Conservation (phyloP, 2,329 filamentous ascomycete genomes). For the Calycina herbarum region DNA sequence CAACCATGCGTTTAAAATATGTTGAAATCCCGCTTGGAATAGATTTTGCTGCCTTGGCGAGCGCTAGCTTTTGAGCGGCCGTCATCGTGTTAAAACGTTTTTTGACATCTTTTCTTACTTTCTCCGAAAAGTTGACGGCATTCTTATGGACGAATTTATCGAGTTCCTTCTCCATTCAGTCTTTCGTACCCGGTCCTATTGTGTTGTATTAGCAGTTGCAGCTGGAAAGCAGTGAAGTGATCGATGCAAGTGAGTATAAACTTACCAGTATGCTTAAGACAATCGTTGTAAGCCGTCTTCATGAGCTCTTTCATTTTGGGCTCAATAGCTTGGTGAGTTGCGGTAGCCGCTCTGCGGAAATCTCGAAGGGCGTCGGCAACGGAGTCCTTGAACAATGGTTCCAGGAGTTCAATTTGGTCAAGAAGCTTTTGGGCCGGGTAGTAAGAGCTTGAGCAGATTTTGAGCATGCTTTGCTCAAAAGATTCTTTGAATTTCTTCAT, state of each 20-base stretch:
- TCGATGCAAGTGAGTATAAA: neutral
- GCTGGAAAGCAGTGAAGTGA: too few relatives aligned
- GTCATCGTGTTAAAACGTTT: neutral
- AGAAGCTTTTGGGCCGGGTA: neutral
- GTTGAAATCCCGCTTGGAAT: neutral
- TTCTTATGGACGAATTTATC: neutral
- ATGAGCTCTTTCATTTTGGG: neutral
- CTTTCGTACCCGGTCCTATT: too few relatives aligned
- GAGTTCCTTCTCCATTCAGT: neutral
- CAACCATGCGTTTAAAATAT: neutral
- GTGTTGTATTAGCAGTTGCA: too few relatives aligned
- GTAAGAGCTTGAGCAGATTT: neutral
- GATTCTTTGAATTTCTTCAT: neutral
- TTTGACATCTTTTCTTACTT: neutral
- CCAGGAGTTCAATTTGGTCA: neutral
- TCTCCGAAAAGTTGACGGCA: neutral
- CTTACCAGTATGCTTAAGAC: neutral
- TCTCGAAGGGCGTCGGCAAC: neutral
- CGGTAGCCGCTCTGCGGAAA: neutral
- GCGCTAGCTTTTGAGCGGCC: neutral
- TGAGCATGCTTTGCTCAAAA: neutral
- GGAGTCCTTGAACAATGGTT: neutral
- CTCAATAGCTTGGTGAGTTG: neutral
- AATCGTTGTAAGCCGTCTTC: neutral
- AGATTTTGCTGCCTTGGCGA: neutral